A percentile compares a stretch with the other conserved stretches of the same genome.
Evolutionary conservation across 2,329 filamentous ascomycete genomes (phyloP).

Genomic region (Fusarium tjaetaba): DNA sequence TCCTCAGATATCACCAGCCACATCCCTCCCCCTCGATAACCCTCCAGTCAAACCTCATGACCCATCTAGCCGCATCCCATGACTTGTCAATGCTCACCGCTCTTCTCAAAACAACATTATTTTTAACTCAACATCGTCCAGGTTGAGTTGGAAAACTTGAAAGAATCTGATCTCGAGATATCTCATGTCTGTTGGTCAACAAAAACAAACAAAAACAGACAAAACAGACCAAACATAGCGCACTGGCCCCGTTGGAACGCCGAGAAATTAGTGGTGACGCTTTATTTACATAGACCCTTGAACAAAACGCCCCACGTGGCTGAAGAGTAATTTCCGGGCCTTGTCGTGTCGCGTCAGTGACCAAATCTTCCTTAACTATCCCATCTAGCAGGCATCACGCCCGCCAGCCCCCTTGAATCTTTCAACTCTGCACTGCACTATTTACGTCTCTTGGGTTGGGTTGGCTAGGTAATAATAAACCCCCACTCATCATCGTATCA

Average conservation of each 20-base stretch:
- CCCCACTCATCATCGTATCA: conserved; percentile 24
- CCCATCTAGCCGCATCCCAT: conserved; percentile 16
- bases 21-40: neutral
- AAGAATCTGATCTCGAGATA: conserved; percentile 1
- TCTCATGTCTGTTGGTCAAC: conserved; percentile 10
- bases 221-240: neutral
- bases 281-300: conserved; percentile 29
- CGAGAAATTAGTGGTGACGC: conserved; percentile 27
- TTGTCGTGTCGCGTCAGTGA: conserved; percentile 24
- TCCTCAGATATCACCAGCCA: neutral
- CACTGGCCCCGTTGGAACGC: conserved; percentile 16
- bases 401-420: conserved; percentile 24
- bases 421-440: conserved; percentile 16
- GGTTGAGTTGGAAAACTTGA: neutral
- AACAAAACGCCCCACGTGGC: conserved; percentile 25
- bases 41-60: conserved; percentile 7
- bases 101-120: conserved; percentile 7
- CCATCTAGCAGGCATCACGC: conserved; percentile 15
- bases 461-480: conserved; percentile 24
- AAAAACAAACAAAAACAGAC: neutral
- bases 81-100: conserved; percentile 23
- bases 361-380: conserved; percentile 10
- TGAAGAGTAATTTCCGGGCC: conserved; percentile 24
- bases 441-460: conserved; percentile 15
- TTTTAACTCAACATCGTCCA: conserved; percentile 15